phyloP scores from a whole-genome alignment of 116 monocot species.

The Thalassia testudinum region DNA sequence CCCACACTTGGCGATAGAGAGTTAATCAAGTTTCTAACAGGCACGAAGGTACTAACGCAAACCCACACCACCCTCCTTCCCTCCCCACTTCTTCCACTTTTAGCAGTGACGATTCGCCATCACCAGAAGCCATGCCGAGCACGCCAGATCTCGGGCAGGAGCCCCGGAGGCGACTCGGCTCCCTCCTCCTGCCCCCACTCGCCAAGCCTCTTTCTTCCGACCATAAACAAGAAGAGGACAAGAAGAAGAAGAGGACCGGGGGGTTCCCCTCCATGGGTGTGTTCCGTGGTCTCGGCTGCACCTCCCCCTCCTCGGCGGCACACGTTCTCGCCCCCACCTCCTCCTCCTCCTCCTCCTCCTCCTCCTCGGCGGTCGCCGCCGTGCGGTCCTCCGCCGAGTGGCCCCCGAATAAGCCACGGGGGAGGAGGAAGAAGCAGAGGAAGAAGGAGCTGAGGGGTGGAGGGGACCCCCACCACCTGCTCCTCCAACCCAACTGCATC shows the following conservation, averaged over 20 bases:
- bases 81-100: too few relatives aligned
- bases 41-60: too few relatives aligned
- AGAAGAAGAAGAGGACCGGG: too few relatives aligned
- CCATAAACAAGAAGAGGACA: slow-evolving; percentile 5
- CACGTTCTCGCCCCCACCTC: slow-evolving; percentile 19
- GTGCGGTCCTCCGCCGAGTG: slow-evolving; percentile 20
- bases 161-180: too few relatives aligned
- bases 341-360: background rate
- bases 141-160: too few relatives aligned
- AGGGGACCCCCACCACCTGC: background rate
- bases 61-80: too few relatives aligned
- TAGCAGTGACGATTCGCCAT: too few relatives aligned
- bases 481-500: background rate
- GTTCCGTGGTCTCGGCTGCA: slow-evolving; percentile 41
- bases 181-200: background rate
- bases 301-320: slow-evolving; percentile 15
- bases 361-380: slow-evolving; percentile 14
- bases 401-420: slow-evolving; percentile 1
- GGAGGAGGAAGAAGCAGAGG: slow-evolving; percentile 14
- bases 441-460: background rate
- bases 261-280: slow-evolving; percentile 22
- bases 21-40: too few relatives aligned
- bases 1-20: too few relatives aligned
- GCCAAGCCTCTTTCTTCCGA: too few relatives aligned
- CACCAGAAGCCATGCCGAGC: too few relatives aligned